Percentiles rank a stretch among this genome's conserved stretches.
These are phyloP conservation scores for Beta vulgaris DNA, from an alignment of 148 eudicot species.

Conservation along the genomic window DNA sequence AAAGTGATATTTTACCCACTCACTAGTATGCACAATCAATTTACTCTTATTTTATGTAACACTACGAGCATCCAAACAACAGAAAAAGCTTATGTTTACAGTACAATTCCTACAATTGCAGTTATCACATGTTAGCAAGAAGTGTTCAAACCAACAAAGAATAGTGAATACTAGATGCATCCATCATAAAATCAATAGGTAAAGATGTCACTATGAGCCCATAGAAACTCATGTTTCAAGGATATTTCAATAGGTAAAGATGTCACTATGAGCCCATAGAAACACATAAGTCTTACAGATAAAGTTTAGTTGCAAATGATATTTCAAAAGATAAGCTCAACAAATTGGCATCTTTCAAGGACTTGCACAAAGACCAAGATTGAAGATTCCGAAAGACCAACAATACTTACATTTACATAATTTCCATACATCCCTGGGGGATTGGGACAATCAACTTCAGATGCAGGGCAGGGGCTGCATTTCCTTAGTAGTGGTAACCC, in stretches of 20 bases:
- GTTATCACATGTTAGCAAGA: neutral
- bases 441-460: constrained; percentile 84
- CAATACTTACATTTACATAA: constrained; percentile 82
- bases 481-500: constrained; percentile 90
- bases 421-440: constrained; percentile 98
- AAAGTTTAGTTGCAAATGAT: neutral
- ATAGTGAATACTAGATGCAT: neutral
- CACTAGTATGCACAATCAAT: neutral
- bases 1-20: neutral
- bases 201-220: neutral
- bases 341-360: neutral
- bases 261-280: neutral
- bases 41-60: neutral
- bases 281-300: neutral
- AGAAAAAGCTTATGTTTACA: neutral
- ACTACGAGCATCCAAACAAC: neutral
- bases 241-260: no score
- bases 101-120: neutral
- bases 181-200: neutral
- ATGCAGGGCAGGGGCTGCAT: constrained; percentile 88
- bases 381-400: neutral
- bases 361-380: neutral
- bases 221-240: neutral
- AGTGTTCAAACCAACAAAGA: neutral
- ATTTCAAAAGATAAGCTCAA: neutral